phyloP scores from a whole-genome alignment of 2,329 filamentous ascomycete genomes.

The Trichoderma atrobrunneum region DNA sequence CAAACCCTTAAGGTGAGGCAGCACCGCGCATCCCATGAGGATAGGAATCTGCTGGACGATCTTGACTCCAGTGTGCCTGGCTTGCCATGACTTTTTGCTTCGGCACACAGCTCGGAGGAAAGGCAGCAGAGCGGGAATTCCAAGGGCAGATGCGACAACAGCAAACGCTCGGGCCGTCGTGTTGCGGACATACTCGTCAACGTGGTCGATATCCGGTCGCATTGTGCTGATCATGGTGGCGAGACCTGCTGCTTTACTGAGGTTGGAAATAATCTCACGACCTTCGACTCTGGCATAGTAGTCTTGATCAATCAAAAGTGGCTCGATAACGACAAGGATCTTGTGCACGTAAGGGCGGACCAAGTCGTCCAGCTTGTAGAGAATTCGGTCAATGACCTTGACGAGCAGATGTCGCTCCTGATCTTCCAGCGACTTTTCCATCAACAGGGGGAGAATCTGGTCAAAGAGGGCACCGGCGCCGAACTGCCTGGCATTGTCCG shows the following conservation, averaged over 20 bases:
- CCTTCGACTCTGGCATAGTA: conserved; percentile 98
- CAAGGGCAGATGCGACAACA: conserved; percentile 91
- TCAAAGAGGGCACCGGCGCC: conserved; percentile 93
- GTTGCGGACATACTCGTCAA: conserved; percentile 97
- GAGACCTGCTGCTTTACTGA: conserved; percentile 92
- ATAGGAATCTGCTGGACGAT: conserved; percentile 99
- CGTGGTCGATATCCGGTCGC: conserved; percentile 97
- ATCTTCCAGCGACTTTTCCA: conserved; percentile 97
- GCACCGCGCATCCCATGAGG: conserved; percentile 93
- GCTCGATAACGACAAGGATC: conserved; percentile 97
- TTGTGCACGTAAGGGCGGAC: conserved; percentile 97
- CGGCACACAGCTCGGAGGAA: conserved; percentile 94
- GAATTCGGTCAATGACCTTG: conserved; percentile 97
- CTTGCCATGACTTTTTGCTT: conserved; percentile 99
- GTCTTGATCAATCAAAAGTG: conserved; percentile 97
- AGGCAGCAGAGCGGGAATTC: conserved; percentile 90
- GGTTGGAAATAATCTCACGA: conserved; percentile 97
- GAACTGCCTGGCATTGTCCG: conserved; percentile 95
- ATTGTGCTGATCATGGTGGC: conserved; percentile 99
- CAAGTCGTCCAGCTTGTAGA: conserved; percentile 97
- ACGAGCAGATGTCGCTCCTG: conserved; percentile 97
- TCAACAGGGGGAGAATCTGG: conserved; percentile 91
- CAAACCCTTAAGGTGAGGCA: conserved; percentile 91
- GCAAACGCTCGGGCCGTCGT: conserved; percentile 96
- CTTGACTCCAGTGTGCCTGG: conserved; percentile 95